phyloP scores from a whole-genome alignment of 2,329 filamentous ascomycete genomes.

The Salinomyces thailandicus region DNA sequence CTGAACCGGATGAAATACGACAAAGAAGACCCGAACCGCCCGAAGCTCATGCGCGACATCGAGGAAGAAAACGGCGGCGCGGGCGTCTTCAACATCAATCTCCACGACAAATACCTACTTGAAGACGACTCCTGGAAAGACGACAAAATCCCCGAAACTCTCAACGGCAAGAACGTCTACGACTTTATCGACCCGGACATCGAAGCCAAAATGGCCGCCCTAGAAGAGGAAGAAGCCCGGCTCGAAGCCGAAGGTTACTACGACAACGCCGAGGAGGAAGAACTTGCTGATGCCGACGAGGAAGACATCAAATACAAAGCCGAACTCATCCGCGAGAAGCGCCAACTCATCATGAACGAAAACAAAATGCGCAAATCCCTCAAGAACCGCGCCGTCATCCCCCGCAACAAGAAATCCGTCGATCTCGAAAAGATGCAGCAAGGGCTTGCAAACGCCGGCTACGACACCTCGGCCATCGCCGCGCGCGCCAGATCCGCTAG shows the following conservation, averaged over 20 bases:
- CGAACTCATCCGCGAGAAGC: conserved; percentile 90
- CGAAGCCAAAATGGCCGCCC: conserved; percentile 76
- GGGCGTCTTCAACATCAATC: conserved; percentile 89
- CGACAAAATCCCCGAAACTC: conserved; percentile 88
- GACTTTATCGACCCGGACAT: conserved; percentile 97
- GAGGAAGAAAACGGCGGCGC: conserved; percentile 89
- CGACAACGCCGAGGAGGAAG: conserved; percentile 60
- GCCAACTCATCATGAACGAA: conserved; percentile 83
- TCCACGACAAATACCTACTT: conserved; percentile 77
- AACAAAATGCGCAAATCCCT: conserved; percentile 90
- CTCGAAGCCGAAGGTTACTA: conserved; percentile 90
- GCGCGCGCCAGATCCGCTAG: conserved; percentile 61
- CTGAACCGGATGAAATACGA: conserved; percentile 80
- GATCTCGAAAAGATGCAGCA: conserved; percentile 78
- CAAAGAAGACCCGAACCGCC: conserved; percentile 76
- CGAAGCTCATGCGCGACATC: conserved; percentile 69
- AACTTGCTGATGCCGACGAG: conserved; percentile 79
- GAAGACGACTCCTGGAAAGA: conserved; percentile 89
- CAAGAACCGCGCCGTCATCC: conserved; percentile 94
- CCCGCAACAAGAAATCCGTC: conserved; percentile 69
- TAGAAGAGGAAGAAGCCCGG: conserved; percentile 92
- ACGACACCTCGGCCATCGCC: conserved; percentile 66
- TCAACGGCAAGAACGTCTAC: conserved; percentile 93
- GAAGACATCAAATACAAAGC: conserved; percentile 85
- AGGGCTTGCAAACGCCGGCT: conserved; percentile 72